Base-by-base conservation (phyloP, 345 rosid genomes). In the Moricandia arvensis region DNA sequence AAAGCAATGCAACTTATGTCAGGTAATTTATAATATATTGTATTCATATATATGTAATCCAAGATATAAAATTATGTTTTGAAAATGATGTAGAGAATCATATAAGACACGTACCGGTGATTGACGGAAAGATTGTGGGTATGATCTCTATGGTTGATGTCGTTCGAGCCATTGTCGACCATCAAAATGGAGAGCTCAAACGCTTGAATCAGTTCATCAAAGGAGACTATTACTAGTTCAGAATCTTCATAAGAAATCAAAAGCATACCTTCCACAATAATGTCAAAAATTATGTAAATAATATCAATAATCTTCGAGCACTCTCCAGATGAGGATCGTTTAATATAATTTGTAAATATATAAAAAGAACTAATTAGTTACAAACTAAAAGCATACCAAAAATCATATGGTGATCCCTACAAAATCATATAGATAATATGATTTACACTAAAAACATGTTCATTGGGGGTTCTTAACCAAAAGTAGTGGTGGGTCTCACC, bases 1-100 rank as follows among this genome's bases (percentile, higher is more conserved):
- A 82, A 80, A 69, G 97, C 97, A 74, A 91, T 91, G 98, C 86
- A 87, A 75, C 93, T 93, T 24, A 94, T 91, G 96, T 88, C 96
- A 82, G 97, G 98, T 91, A 78, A 58, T 37, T 6, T 34, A 7
- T 21, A 49, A 18, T 57, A 35, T 21, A 24, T 61, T 1, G 11
- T 4, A 24, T 21, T 21, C 24, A 21, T 9, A 2, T 30, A 54
- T 65, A 27, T 41, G 8, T 8, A 18, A 62, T 69, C 21, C 5
- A 68, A 10, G 31, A 21, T 45, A 10, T 49, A 16, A 47, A 47
- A 21, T 5, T 47, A n/a, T 47, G 6, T 53, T 38, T n/a, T n/a
- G 5, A 18, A 66, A 70, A 66, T 73, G 41, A 67, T 5, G 34
- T 90, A 91, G 98, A 87, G 11, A 72, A 91, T 78, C 90, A 82